A percentile compares a stretch with the other conserved stretches of the same genome.
Evolutionary conservation across 257 asterid genomes (phyloP).

Genomic region (Ilex aquifolium): DNA sequence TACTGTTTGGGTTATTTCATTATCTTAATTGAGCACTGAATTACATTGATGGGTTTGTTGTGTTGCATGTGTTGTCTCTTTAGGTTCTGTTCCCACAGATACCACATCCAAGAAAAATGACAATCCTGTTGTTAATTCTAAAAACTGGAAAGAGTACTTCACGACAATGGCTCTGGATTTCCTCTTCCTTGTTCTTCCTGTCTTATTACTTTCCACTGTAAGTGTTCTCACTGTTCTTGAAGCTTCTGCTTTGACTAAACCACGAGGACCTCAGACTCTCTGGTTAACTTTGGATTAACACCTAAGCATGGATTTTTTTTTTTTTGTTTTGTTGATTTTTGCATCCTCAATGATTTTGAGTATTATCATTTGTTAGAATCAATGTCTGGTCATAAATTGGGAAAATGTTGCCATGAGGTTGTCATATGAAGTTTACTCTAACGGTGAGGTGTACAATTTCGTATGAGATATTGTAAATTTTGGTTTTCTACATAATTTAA

Average conservation of each 20-base stretch:
- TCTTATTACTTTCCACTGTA: conserved; percentile 58
- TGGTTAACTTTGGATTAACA: too few relatives aligned
- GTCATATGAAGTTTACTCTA: background rate
- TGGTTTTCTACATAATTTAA: too few relatives aligned
- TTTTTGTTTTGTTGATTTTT: background rate
- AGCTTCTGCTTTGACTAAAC: background rate
- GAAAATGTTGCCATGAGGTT: background rate
- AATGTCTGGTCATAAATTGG: background rate
- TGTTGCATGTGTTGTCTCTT: conserved; percentile 6
- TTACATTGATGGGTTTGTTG: too few relatives aligned
- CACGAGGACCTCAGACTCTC: background rate
- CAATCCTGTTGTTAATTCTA: conserved; percentile 25
- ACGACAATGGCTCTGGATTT: conserved; percentile 44
- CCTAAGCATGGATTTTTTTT: too few relatives aligned
- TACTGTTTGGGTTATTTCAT: too few relatives aligned
- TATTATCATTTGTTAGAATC: background rate
- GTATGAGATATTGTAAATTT: too few relatives aligned
- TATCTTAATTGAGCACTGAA: too few relatives aligned
- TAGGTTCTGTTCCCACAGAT: conserved; percentile 27
- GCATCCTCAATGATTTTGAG: background rate
- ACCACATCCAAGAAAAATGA: conserved; percentile 46
- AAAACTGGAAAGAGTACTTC: conserved; percentile 34
- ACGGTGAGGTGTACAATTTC: too few relatives aligned
- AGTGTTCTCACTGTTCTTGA: conserved; percentile 28
- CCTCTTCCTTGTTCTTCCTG: conserved; percentile 50